phyloP scores from a whole-genome alignment of 345 rosid genomes.

The Aquilaria yunnanensis region DNA sequence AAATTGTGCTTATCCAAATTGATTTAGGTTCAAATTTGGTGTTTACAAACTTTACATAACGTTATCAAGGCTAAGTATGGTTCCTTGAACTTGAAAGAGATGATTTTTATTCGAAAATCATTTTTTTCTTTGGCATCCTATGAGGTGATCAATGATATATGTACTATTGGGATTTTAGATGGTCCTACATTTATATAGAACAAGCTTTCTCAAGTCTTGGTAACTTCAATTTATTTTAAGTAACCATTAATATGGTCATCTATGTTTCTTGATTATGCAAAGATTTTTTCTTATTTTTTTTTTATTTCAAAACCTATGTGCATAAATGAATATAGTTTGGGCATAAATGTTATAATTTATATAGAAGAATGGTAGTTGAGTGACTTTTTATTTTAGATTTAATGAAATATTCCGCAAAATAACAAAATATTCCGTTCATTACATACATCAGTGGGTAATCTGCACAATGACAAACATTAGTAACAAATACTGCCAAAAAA shows the following conservation, averaged over 20 bases:
- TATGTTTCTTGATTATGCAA: conserved; percentile 49
- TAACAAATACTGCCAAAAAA: too few species aligned
- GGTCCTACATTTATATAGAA: conserved; percentile 79
- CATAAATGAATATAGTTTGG: too few species aligned
- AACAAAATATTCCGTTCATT: too few species aligned
- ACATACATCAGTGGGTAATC: too few species aligned
- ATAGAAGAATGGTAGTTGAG: too few species aligned
- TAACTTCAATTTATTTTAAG: conserved; percentile 80
- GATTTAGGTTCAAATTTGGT: conserved; percentile 91
- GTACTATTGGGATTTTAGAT: conserved; percentile 42
- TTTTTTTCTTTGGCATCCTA: conserved; percentile 68
- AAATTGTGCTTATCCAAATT: conserved; percentile 56
- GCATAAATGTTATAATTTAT: too few species aligned
- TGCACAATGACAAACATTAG: too few species aligned
- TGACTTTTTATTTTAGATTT: too few species aligned
- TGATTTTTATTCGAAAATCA: conserved; percentile 44
- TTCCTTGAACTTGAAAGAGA: conserved; percentile 55
- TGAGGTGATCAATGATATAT: conserved; percentile 37
- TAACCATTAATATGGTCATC: conserved; percentile 81
- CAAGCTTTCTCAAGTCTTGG: conserved; percentile 92
- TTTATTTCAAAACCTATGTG: too few species aligned
- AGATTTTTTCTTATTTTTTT: too few species aligned
- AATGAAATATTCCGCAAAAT: too few species aligned
- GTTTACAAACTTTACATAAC: conserved; percentile 78
- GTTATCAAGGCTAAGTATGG: conserved; percentile 55